Evolutionary conservation across 768 basidiomycete genomes (phyloP).

Genomic region (Macrolepiota fuliginosa): DNA sequence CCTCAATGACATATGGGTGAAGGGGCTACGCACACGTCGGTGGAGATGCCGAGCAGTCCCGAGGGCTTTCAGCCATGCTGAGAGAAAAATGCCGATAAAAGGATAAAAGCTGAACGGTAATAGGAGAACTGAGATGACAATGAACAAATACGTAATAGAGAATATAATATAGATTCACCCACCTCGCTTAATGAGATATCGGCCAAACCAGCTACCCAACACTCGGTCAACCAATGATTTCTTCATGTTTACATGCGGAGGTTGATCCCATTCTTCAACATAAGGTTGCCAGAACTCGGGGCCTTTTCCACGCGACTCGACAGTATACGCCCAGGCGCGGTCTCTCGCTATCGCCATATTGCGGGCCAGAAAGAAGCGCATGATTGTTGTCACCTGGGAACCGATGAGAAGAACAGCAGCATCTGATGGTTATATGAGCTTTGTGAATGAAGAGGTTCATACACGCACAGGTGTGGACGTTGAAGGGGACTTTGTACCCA

Average conservation of each 20-base stretch:
- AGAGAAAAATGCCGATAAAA: constrained; percentile 56
- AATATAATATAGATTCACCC: constrained; percentile 11
- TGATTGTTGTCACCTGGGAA: constrained; percentile 69
- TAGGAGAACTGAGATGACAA: constrained; percentile 25
- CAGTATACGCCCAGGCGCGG: constrained; percentile 79
- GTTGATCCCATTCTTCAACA: constrained; percentile 76
- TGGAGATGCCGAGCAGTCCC: constrained; percentile 71
- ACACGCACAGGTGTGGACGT: constrained; percentile 63
- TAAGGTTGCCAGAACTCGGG: constrained; percentile 83
- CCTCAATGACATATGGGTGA: background rate
- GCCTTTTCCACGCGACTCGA: constrained; percentile 79
- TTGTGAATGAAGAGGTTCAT: background rate
- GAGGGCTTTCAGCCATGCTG: constrained; percentile 65
- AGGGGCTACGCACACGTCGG: constrained; percentile 35
- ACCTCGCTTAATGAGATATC: constrained; percentile 49
- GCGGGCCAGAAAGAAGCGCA: constrained; percentile 79
- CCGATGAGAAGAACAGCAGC: constrained; percentile 73
- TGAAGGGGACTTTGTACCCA: constrained; percentile 65
- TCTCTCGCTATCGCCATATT: constrained; percentile 81
- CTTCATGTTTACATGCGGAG: constrained; percentile 38
- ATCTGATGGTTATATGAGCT: constrained; percentile 39
- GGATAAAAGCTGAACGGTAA: constrained; percentile 68
- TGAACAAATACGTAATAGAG: background rate
- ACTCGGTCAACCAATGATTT: constrained; percentile 28
- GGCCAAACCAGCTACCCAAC: constrained; percentile 34